These are phyloP conservation scores for Exophiala sp. DNA, from an alignment of 2,329 filamentous ascomycete species.

Conservation along the genomic window DNA sequence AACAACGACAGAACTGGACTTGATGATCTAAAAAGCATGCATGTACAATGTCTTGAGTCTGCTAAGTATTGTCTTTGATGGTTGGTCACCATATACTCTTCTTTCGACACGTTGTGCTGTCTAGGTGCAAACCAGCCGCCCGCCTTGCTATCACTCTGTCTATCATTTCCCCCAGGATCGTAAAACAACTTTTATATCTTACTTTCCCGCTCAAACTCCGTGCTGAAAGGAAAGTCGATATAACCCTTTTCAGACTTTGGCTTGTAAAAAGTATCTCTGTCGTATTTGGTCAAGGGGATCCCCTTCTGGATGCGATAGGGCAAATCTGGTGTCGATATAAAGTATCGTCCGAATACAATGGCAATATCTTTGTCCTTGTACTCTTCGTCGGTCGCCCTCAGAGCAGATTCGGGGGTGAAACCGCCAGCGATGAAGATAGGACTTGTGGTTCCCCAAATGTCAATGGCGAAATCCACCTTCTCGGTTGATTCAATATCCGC, in stretches of 20 bases:
- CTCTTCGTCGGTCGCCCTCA: constrained; percentile 46
- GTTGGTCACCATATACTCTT: too few species aligned
- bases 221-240: constrained; percentile 13
- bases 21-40: too few species aligned
- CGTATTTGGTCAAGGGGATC: constrained; percentile 12
- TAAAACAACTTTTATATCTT: neutral
- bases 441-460: constrained; percentile 48
- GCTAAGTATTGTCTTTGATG: too few species aligned
- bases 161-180: too few species aligned
- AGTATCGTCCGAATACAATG: constrained; percentile 47
- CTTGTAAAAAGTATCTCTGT: constrained; percentile 21
- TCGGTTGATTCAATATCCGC: constrained; percentile 36
- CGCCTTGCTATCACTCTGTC: too few species aligned
- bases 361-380: constrained; percentile 44
- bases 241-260: constrained; percentile 16
- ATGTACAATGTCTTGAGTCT: too few species aligned
- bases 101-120: too few species aligned
- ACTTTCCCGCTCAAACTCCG: constrained; percentile 10
- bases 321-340: constrained; percentile 50
- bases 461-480: constrained; percentile 12
- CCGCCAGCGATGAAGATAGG: constrained; percentile 57
- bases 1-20: too few species aligned
- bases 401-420: constrained; percentile 51
- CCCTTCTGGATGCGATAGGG: constrained; percentile 43
- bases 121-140: too few species aligned